These are phyloP conservation scores for Debaryomyces maramus DNA, from an alignment of 805 yeast genomes.

Conservation along the genomic window DNA sequence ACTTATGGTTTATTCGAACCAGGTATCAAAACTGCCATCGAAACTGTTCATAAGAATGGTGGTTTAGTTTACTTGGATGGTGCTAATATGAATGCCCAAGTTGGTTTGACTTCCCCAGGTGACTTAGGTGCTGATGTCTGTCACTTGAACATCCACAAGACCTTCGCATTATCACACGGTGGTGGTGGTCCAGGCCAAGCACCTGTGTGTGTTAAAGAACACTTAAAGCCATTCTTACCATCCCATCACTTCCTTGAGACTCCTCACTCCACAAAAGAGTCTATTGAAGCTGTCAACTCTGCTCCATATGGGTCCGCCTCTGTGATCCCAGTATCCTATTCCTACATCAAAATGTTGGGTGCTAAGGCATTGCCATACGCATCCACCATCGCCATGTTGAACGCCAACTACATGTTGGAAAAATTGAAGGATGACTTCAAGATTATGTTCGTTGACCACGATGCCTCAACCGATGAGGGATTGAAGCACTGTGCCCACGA, in stretches of 20 bases:
- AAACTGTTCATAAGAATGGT: constrained; percentile 80
- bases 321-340: constrained; percentile 88
- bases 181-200: constrained; percentile 99
- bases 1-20: constrained; percentile 97
- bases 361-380: constrained; percentile 78
- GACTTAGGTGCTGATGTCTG: constrained; percentile 98
- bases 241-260: constrained; percentile 62
- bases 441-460: constrained; percentile 67
- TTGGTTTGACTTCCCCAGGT: constrained; percentile 95
- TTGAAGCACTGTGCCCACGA: constrained; percentile 92
- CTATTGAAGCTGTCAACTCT: constrained; percentile 76
- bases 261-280: constrained; percentile 48
- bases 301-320: constrained; percentile 97
- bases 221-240: constrained; percentile 81
- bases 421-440: constrained; percentile 69
- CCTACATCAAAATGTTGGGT: constrained; percentile 94
- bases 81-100: constrained; percentile 99
- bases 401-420: constrained; percentile 93
- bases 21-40: constrained; percentile 79
- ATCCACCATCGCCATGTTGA: constrained; percentile 88
- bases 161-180: constrained; percentile 97
- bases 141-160: constrained; percentile 93
- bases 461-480: constrained; percentile 40
- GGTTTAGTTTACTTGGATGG: constrained; percentile 98
- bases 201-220: constrained; percentile 89